phyloP scores from a whole-genome alignment of 164 flowering plant genomes.

The Magnolia changhungtana region DNA sequence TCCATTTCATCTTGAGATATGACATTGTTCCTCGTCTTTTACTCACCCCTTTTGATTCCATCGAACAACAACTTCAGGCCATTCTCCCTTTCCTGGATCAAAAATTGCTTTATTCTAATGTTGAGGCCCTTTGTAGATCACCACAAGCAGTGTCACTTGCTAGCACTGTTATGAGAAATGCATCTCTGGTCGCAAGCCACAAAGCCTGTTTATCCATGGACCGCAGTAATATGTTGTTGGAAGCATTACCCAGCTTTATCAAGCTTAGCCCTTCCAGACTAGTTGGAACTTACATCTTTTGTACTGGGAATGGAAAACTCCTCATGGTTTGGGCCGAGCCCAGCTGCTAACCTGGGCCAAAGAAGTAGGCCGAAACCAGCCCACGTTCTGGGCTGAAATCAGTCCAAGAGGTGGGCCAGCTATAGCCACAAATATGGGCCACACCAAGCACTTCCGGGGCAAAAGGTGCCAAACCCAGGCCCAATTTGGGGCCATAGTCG shows the following conservation, averaged over 20 bases:
- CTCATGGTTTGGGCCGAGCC: no score
- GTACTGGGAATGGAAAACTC: slow-evolving; percentile 19
- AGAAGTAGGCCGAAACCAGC: no score
- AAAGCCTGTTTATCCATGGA: slow-evolving; percentile 62
- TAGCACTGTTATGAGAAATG: slow-evolving; percentile 40
- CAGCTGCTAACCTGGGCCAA: no score
- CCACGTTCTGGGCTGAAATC: no score
- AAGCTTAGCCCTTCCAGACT: slow-evolving; percentile 73
- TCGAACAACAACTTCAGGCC: not conserved
- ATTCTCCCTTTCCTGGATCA: no score
- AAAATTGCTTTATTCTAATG: no score
- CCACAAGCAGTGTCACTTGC: not conserved
- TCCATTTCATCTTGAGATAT: slow-evolving; percentile 48
- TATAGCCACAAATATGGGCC: no score
- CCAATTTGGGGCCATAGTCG: no score
- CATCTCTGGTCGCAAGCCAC: slow-evolving; percentile 45
- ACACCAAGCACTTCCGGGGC: no score
- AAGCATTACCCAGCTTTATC: slow-evolving; percentile 43
- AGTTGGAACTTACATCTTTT: slow-evolving; percentile 66
- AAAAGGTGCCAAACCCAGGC: no score
- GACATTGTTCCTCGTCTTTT: slow-evolving; percentile 68
- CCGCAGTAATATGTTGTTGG: slow-evolving; percentile 45
- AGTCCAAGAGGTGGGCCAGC: no score
- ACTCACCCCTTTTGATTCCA: slow-evolving; percentile 51
- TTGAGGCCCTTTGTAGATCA: no score